Evolutionary conservation across 2,329 filamentous ascomycete genomes (phyloP), one percentile per base, ranked within the genome.

Genomic region (Celoporthe dispersa): DNA sequence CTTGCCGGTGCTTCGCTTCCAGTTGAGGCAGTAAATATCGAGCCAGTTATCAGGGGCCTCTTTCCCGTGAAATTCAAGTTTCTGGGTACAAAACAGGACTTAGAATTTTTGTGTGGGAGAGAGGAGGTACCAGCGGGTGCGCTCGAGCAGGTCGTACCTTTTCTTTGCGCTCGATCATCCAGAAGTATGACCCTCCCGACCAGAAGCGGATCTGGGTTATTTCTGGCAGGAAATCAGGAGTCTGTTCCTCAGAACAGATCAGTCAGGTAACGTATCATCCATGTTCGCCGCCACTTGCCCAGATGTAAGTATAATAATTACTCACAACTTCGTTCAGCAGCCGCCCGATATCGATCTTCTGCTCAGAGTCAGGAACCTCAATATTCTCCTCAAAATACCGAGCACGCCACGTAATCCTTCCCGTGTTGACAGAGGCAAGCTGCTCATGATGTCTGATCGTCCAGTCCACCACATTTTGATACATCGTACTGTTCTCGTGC

Each of bases 21-120:
- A 71, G 39, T 61, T 71, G 39, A 71, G 64, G 33, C 70, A 71
- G 33, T 69, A 69, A 3, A 77, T 77, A 28, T 74, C 70, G 14
- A 77, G 73, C 39, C 77, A 75, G 25, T 74, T 75, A 35, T 75
- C 71, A 1, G 75, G 77, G 44, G 75, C 73, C 7, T 76, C 67
- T 51, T 77, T 66, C 1, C 69, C 69, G 37, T 69, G 63, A 12
- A 55, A 69, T 53, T 66, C 48, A 19, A 71, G 69, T 55, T 66
- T 69, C 60, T 71, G 62, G 16, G n/a, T 25, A 51, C 4, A 33
- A 33, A 22, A 2, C 19, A 51, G 3, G 28, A 14, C 22, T 22
- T 12, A 51, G 35, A 39, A 9, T 31, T 7, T 59, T 1, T 44
- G 12, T 19, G 12, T 19, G 12, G 12, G 16, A 61, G 8, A 48